Evolutionary conservation across 176 grass and related monocot species (phyloP).

Genomic region (Eremochloa ophiuroides): DNA sequence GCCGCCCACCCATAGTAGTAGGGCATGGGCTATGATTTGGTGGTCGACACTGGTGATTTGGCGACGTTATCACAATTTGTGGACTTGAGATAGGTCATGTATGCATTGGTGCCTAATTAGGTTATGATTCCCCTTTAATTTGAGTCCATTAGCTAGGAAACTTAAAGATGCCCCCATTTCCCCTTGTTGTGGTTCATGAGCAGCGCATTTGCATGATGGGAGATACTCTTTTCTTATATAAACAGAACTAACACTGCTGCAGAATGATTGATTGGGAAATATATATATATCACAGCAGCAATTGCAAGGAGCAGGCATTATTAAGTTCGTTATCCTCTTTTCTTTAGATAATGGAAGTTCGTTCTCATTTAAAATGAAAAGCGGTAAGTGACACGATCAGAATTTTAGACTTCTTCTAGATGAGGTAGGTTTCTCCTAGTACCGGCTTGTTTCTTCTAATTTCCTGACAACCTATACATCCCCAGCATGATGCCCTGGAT

Average conservation of each 20-base stretch:
- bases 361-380: not conserved
- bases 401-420: too few species aligned
- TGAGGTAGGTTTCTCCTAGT: too few species aligned
- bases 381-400: too few species aligned
- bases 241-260: not conserved
- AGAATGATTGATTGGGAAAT: conserved; percentile 13
- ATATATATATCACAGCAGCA: too few species aligned
- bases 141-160: not conserved
- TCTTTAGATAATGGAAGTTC: too few species aligned
- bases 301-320: too few species aligned
- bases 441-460: too few species aligned
- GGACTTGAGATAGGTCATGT: not conserved
- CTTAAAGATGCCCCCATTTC: not conserved
- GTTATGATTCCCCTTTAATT: not conserved
- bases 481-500: conserved; percentile 6
- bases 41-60: conserved; percentile 4
- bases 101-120: conserved; percentile 6
- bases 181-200: not conserved
- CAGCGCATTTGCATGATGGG: not conserved
- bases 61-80: not conserved
- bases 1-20: not conserved
- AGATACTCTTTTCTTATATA: not conserved
- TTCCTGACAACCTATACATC: too few species aligned
- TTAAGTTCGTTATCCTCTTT: too few species aligned
- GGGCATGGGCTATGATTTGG: conserved; percentile 14